Percentiles rank a stretch among this genome's conserved stretches.
Conservation (phyloP, 2,329 filamentous ascomycete genomes). For the Dactylellina parvicollis region DNA sequence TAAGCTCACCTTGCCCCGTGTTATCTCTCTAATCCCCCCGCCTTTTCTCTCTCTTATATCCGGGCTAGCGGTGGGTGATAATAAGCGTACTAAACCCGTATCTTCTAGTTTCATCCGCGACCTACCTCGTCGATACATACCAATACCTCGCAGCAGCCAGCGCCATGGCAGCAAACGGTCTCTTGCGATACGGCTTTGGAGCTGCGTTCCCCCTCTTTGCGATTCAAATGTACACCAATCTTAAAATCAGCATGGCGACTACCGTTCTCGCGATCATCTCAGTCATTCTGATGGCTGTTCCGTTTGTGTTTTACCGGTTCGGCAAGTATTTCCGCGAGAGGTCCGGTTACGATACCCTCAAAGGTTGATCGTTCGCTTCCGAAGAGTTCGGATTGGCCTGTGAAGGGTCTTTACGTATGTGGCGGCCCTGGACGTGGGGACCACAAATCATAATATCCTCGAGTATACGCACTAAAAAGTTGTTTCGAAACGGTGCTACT, state of each 20-base stretch:
- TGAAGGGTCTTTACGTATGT: slow-evolving; percentile 5
- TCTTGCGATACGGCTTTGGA: slow-evolving; percentile 68
- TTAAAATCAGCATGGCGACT: slow-evolving; percentile 63
- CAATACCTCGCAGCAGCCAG: slow-evolving; percentile 68
- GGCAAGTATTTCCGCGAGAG: slow-evolving; percentile 61
- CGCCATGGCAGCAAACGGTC: slow-evolving; percentile 69
- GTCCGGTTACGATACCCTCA: slow-evolving; percentile 50
- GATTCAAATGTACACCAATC: slow-evolving; percentile 65
- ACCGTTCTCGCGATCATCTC: slow-evolving; percentile 64
- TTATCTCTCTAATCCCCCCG: background rate
- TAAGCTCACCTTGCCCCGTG: slow-evolving; percentile 58
- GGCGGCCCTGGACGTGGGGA: background rate
- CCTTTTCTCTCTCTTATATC: slow-evolving; percentile 7
- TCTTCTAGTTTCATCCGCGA: slow-evolving; percentile 55
- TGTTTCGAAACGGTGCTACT: background rate
- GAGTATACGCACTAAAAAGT: too few relatives aligned
- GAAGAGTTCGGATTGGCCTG: background rate
- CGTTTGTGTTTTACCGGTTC: slow-evolving; percentile 67
- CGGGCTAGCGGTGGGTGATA: slow-evolving; percentile 27
- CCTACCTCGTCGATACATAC: slow-evolving; percentile 69
- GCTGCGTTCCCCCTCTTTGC: slow-evolving; percentile 71
- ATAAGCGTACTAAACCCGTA: slow-evolving; percentile 25
- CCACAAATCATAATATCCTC: too few relatives aligned
- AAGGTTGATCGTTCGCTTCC: slow-evolving; percentile 6
- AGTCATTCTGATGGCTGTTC: slow-evolving; percentile 65